Conservation (phyloP, 2,329 filamentous ascomycete genomes). For the Aspergillus nomiae region DNA sequence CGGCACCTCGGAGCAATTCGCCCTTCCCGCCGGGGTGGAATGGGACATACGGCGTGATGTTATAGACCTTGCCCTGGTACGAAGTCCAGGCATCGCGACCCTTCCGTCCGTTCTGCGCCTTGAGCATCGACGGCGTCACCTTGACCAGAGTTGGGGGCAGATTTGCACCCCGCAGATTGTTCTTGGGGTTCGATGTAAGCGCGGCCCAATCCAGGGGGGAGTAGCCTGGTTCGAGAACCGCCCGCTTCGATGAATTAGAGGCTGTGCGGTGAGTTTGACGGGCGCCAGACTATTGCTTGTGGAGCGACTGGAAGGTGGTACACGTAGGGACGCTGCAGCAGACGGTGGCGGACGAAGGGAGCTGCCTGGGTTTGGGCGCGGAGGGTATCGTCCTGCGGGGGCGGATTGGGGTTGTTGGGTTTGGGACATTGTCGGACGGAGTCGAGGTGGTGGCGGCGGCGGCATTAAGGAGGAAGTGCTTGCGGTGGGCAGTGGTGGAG, state of each 20-base stretch:
- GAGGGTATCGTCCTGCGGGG: slow-evolving; percentile 25
- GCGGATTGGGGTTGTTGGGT: slow-evolving; percentile 18
- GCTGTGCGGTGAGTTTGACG: slow-evolving; percentile 42
- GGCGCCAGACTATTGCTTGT: slow-evolving; percentile 46
- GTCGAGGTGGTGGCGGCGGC: slow-evolving; percentile 36
- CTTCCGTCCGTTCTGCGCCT: slow-evolving; percentile 75
- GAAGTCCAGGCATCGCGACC: slow-evolving; percentile 89
- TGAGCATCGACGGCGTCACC: slow-evolving; percentile 81
- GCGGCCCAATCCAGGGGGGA: slow-evolving; percentile 96
- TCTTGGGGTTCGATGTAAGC: slow-evolving; percentile 62
- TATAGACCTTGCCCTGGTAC: slow-evolving; percentile 89
- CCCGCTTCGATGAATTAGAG: slow-evolving; percentile 45
- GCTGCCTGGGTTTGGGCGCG: slow-evolving; percentile 29
- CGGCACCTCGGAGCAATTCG: slow-evolving; percentile 65
- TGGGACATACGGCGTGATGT: slow-evolving; percentile 82
- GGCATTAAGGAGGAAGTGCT: slow-evolving; percentile 34
- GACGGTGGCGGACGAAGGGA: slow-evolving; percentile 47
- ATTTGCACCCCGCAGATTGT: slow-evolving; percentile 65
- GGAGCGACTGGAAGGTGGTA: slow-evolving; percentile 43
- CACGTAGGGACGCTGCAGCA: slow-evolving; percentile 46
- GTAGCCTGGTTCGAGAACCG: slow-evolving; percentile 79
- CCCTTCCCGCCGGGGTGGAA: slow-evolving; percentile 81
- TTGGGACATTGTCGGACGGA: slow-evolving; percentile 26
- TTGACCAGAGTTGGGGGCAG: slow-evolving; percentile 60
- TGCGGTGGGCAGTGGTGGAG: slow-evolving; percentile 13